phyloP scores from a whole-genome alignment of 768 basidiomycete genomes.

The Psilocybe subaeruginosa region DNA sequence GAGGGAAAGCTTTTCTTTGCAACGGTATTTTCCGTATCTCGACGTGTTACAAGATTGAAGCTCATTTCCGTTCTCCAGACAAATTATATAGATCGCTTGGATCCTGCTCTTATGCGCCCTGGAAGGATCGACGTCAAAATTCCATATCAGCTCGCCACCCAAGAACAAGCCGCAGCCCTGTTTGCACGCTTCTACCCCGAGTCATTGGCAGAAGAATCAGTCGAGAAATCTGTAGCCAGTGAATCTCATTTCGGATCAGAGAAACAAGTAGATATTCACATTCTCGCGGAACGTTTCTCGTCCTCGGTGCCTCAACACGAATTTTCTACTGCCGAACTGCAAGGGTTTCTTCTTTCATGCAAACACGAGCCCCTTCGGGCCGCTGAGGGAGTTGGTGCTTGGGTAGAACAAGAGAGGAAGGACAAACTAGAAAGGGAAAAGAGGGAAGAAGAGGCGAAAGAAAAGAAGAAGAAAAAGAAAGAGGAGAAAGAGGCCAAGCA shows the following conservation, averaged over 20 bases:
- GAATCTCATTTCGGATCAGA: background rate
- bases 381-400: conserved; percentile 32
- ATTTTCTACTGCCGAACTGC: conserved; percentile 65
- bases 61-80: conserved; percentile 34
- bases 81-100: conserved; percentile 57
- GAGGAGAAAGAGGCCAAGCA: background rate
- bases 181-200: conserved; percentile 56
- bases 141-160: conserved; percentile 50
- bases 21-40: conserved; percentile 38
- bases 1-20: conserved; percentile 66
- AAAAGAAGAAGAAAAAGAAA: background rate
- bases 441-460: conserved; percentile 30
- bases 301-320: conserved; percentile 43
- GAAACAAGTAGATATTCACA: conserved; percentile 12
- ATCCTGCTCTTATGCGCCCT: conserved; percentile 60
- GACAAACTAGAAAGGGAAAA: conserved; percentile 35
- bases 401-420: conserved; percentile 41
- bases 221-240: too few relatives aligned
- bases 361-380: conserved; percentile 42
- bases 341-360: conserved; percentile 55
- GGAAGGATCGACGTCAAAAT: conserved; percentile 60
- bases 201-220: conserved; percentile 13
- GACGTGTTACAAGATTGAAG: background rate
- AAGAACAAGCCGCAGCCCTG: conserved; percentile 47
- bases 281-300: conserved; percentile 44